Conservation (phyloP, 257 asterid species). For the Galeopsis tetrahit region DNA sequence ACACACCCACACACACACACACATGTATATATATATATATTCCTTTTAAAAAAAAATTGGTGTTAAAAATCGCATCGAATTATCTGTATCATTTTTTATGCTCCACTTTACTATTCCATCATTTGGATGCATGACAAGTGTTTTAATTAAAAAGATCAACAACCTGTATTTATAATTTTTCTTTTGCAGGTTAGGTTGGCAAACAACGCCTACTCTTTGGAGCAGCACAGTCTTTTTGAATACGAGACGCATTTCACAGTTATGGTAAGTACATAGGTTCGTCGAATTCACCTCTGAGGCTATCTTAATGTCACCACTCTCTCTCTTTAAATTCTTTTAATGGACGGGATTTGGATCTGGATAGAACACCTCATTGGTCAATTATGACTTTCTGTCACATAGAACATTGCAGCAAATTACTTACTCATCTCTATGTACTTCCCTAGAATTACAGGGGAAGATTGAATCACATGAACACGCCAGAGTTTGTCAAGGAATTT, state of each 20-base stretch:
- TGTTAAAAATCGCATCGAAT: background rate
- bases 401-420: slow-evolving; percentile 28
- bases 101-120: background rate
- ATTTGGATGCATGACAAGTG: background rate
- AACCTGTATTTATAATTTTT: background rate
- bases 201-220: slow-evolving; percentile 79
- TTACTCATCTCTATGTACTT: slow-evolving; percentile 21
- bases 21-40: background rate
- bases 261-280: slow-evolving; percentile 61
- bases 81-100: background rate
- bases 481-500: slow-evolving; percentile 81
- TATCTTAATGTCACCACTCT: slow-evolving; percentile 19
- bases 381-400: slow-evolving; percentile 14
- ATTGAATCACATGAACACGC: slow-evolving; percentile 76
- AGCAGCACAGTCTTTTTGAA: slow-evolving; percentile 73
- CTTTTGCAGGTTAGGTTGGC: slow-evolving; percentile 85
- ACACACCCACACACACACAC: background rate
- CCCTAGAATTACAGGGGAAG: slow-evolving; percentile 87
- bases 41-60: slow-evolving; percentile 15
- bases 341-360: background rate
- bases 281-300: background rate
- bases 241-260: slow-evolving; percentile 98
- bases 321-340: too few species aligned
- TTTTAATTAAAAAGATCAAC: background rate
- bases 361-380: background rate